Percentiles rank a stretch among this genome's conserved stretches.
These are phyloP conservation scores for Tylopilus subfusipes DNA, from an alignment of 768 basidiomycete species.

Conservation along the genomic window DNA sequence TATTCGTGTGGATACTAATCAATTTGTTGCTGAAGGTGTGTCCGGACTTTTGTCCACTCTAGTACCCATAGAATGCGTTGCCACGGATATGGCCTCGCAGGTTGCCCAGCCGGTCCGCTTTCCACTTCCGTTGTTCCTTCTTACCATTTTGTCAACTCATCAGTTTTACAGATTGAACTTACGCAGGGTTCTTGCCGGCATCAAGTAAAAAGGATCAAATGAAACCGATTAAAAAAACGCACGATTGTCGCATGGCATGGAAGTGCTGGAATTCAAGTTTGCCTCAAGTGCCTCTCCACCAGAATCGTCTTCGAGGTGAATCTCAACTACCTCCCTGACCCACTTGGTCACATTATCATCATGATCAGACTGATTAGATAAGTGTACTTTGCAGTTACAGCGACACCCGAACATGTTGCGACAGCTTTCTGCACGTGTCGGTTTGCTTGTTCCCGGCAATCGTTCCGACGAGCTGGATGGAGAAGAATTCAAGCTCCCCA, in stretches of 20 bases:
- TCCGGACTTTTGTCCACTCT: no score
- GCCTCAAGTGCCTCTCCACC: background rate
- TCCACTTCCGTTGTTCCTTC: no score
- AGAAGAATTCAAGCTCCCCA: slow-evolving; percentile 46
- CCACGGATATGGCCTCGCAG: no score
- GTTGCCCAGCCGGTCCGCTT: no score
- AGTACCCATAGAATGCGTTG: no score
- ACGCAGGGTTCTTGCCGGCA: no score
- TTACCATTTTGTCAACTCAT: no score
- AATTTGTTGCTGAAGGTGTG: no score
- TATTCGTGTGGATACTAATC: no score
- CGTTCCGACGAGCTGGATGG: slow-evolving; percentile 23
- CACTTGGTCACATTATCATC: background rate
- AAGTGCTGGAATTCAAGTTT: background rate
- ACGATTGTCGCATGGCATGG: background rate
- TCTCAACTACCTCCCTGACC: no score
- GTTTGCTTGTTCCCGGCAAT: background rate
- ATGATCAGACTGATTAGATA: background rate
- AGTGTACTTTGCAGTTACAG: background rate
- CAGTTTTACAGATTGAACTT: no score
- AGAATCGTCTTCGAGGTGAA: no score
- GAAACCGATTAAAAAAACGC: background rate
- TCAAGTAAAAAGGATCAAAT: background rate
- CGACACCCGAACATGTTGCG: slow-evolving; percentile 3
- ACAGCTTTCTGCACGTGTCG: background rate